Conservation (phyloP, 805 yeast genomes). For the Candida corydali region DNA sequence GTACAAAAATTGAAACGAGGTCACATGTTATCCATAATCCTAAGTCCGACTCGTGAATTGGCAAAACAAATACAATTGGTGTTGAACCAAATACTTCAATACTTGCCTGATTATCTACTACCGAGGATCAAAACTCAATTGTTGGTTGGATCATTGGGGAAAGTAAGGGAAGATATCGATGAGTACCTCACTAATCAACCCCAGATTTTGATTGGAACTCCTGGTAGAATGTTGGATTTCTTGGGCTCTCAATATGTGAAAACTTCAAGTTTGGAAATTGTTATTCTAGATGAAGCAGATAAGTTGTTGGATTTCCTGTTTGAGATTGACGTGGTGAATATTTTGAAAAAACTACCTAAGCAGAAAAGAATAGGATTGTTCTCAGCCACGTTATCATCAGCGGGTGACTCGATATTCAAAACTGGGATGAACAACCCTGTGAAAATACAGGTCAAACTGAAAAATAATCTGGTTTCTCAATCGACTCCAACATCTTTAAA, state of each 20-base stretch:
- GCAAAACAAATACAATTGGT: slow-evolving; percentile 72
- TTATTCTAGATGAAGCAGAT: slow-evolving; percentile 92
- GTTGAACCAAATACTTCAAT: slow-evolving; percentile 53
- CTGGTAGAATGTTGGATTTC: slow-evolving; percentile 83
- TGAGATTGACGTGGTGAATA: slow-evolving; percentile 60
- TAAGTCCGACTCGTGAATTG: slow-evolving; percentile 71
- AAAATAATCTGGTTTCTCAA: slow-evolving; percentile 20
- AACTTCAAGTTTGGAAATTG: slow-evolving; percentile 61
- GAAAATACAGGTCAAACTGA: slow-evolving; percentile 69
- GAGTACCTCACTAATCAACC: slow-evolving; percentile 52
- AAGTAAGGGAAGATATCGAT: slow-evolving; percentile 70
- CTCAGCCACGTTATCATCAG: slow-evolving; percentile 87
- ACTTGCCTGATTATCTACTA: slow-evolving; percentile 44
- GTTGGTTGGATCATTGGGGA: slow-evolving; percentile 58
- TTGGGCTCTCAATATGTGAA: slow-evolving; percentile 55
- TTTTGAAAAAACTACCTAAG: slow-evolving; percentile 70
- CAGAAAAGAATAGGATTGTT: slow-evolving; percentile 92
- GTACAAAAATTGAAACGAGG: slow-evolving; percentile 46
- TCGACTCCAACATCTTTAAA: slow-evolving; percentile 61
- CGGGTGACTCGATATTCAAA: slow-evolving; percentile 72
- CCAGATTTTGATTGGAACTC: slow-evolving; percentile 83
- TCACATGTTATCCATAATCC: slow-evolving; percentile 63
- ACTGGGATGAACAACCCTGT: slow-evolving; percentile 95
- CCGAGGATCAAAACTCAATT: slow-evolving; percentile 50
- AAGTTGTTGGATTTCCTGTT: slow-evolving; percentile 77